phyloP scores from a whole-genome alignment of 768 basidiomycete species.

The Amanita brunnescens region DNA sequence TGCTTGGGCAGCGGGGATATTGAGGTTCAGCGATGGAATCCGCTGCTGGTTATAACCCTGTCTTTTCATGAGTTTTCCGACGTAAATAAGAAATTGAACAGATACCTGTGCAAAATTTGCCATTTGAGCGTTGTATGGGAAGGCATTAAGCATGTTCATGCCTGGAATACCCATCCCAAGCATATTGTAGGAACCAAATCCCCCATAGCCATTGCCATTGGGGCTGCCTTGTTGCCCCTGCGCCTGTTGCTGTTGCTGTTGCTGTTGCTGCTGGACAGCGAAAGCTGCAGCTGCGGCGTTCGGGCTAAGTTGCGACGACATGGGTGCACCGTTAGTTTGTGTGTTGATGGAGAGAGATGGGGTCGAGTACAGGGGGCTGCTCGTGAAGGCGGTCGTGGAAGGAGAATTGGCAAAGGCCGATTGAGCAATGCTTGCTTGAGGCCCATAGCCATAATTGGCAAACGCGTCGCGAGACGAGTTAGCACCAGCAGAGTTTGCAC shows the following conservation, averaged over 20 bases:
- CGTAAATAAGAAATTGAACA: conserved; percentile 5
- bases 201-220: conserved; percentile 45
- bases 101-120: conserved; percentile 58
- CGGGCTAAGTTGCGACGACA: conserved; percentile 58
- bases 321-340: conserved; percentile 39
- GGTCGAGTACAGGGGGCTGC: conserved; percentile 64
- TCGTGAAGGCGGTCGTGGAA: conserved; percentile 35
- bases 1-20: conserved; percentile 60
- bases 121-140: conserved; percentile 66
- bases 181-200: conserved; percentile 67
- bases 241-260: conserved; percentile 35
- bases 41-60: conserved; percentile 48
- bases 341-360: conserved; percentile 66
- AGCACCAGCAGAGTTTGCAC: conserved; percentile 22
- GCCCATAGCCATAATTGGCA: conserved; percentile 83
- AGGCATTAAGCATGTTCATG: conserved; percentile 64
- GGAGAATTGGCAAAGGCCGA: conserved; percentile 42
- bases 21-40: conserved; percentile 54
- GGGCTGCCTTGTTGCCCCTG: conserved; percentile 35
- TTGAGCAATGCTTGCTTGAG: conserved; percentile 58
- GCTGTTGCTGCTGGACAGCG: conserved; percentile 33
- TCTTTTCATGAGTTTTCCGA: conserved; percentile 15
- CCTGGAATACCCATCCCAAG: conserved; percentile 72
- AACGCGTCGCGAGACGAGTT: conserved; percentile 56
- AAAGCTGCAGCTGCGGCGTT: conserved; percentile 49